Evolutionary conservation across 352 stramenopile genomes (phyloP).

Genomic region (Globisporangium paddicum): DNA sequence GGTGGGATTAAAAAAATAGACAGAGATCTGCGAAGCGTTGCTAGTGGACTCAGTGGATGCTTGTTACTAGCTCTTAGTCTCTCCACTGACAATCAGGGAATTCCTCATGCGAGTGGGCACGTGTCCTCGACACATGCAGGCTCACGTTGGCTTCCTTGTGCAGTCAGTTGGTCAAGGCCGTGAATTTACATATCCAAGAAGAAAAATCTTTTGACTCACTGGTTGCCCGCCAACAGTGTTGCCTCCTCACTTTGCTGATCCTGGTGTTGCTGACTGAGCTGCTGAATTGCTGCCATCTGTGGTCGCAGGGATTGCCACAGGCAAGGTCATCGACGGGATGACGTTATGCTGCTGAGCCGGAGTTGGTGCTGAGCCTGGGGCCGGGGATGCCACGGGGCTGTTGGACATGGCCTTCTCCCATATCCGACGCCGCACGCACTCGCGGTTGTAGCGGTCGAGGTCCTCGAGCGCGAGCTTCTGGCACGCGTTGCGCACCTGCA

Average conservation of each 20-base stretch:
- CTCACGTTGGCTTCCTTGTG: no score
- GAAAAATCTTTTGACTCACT: no score
- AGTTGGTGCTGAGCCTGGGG: not conserved
- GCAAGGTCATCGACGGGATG: not conserved
- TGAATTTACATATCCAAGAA: no score
- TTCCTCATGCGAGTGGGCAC: no score
- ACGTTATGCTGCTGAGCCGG: not conserved
- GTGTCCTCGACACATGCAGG: no score
- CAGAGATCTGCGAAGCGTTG: no score
- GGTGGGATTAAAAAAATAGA: no score
- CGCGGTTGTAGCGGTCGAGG: constrained; percentile 53
- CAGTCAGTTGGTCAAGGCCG: no score
- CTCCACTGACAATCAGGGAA: no score
- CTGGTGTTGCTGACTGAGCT: not conserved
- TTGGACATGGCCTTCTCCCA: constrained; percentile 51
- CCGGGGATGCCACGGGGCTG: not conserved
- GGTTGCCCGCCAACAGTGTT: no score
- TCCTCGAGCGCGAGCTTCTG: constrained; percentile 43
- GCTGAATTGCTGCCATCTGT: not conserved
- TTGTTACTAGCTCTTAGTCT: no score
- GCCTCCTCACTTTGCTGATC: not conserved
- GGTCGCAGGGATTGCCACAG: not conserved
- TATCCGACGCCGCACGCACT: constrained; percentile 49
- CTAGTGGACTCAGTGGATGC: no score
- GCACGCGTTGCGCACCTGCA: constrained; percentile 29